Percentiles rank a stretch among this genome's conserved stretches.
Evolutionary conservation across 495 filamentous ascomycete species (phyloP).

Genomic region (Peziza echinospora): DNA sequence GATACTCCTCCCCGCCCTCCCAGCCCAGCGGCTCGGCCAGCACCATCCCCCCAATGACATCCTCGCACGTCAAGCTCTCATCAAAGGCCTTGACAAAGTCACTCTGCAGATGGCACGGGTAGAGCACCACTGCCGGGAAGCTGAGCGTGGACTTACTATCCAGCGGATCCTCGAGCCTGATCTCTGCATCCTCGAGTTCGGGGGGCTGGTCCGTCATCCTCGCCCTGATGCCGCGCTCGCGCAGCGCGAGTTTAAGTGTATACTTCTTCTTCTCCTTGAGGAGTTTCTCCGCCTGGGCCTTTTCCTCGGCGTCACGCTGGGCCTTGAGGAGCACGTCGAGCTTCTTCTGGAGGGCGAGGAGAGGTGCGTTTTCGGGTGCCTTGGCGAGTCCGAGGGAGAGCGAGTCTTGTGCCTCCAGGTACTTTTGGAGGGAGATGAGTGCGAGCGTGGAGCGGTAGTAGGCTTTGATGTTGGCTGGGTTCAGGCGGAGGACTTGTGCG

Average conservation of each 20-base stretch:
- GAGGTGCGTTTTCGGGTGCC: not conserved
- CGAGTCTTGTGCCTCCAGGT: slow-evolving; percentile 20
- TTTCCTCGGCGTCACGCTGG: not conserved
- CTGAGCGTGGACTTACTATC: slow-evolving; percentile 45
- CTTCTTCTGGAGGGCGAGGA: slow-evolving; percentile 48
- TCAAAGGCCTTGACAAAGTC: slow-evolving; percentile 77
- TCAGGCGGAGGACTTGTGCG: slow-evolving; percentile 53
- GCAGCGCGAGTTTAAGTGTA: too few species aligned
- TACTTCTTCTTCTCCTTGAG: too few species aligned
- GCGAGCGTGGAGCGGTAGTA: slow-evolving; percentile 37
- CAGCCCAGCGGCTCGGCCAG: slow-evolving; percentile 56
- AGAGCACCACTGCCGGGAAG: slow-evolving; percentile 68
- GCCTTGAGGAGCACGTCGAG: slow-evolving; percentile 55
- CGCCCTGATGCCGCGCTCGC: slow-evolving; percentile 21
- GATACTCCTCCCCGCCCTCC: slow-evolving; percentile 54
- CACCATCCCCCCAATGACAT: slow-evolving; percentile 53
- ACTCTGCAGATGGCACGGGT: slow-evolving; percentile 50
- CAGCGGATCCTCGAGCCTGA: slow-evolving; percentile 46
- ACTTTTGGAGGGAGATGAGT: not conserved
- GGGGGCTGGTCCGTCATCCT: slow-evolving; percentile 55
- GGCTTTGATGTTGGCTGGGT: slow-evolving; percentile 63
- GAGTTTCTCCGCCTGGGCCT: too few species aligned
- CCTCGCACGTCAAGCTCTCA: slow-evolving; percentile 44
- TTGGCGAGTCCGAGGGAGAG: slow-evolving; percentile 25
- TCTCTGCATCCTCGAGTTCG: slow-evolving; percentile 57